Base-by-base conservation (phyloP, 495 filamentous ascomycete genomes). In the Neurospora terricola region DNA sequence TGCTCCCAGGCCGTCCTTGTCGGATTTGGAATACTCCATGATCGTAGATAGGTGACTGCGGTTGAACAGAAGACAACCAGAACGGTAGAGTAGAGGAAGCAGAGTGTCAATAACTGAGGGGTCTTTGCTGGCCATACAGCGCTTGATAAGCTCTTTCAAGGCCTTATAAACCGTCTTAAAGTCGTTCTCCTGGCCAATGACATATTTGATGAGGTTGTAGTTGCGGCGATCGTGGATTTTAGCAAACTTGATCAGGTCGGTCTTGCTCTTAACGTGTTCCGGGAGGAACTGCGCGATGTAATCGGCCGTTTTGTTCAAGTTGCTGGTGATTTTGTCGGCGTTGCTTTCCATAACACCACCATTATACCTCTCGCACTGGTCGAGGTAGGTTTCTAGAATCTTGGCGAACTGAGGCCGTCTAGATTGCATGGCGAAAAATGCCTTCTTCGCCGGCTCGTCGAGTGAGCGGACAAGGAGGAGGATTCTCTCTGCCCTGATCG, bases 41-140 rank as follows among this genome's bases (percentile, higher is more conserved):
- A 98, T 94, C 2, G 93, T 90, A 2, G 94, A 90, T 12, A 98
- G 90, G 76, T 98, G 95, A 78, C 94, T 97, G 73, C 91, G 90
- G 83, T 98, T 99, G 83, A 95, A 97, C 68, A 97, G 84, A 42
- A 98, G 86, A 68, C 92, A 91, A 40, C 92, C 90, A 66, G 90
- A 90, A 39, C 94, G 90, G 76, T 96, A 97, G 18, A 98, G 82
- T 4, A 98, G 84, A n/a, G 94, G 91, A 5, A 89, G 88, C 34
- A 98, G 76, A 0, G 93, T 94, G 34, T 97, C 93, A 12, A 94
- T 82, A 38, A 97, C 82, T 69, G 86, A 86, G 12, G 83, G 78
- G 43, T 83, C 84, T 12, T 81, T 81, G 42, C 81, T 79, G 36
- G 76, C 74, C 74, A 95, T 91, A 38, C 96, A 84, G 43, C 95